Evolutionary conservation across 2,329 filamentous ascomycete genomes (phyloP), one percentile per base, ranked within the genome.

Genomic region (Rhynchosporium secalis): DNA sequence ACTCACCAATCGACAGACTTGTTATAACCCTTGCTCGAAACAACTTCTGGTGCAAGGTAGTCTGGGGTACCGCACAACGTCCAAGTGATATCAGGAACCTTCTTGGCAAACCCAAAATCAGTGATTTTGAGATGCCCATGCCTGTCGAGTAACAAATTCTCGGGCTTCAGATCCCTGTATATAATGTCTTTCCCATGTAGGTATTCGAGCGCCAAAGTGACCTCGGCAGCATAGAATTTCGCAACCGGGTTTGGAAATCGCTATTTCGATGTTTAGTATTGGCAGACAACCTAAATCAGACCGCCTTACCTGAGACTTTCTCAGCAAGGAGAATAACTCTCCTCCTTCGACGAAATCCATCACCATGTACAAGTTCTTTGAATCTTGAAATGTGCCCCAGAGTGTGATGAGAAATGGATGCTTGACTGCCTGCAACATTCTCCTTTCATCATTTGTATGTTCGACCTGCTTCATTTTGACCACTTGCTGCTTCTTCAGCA

Each of bases 401-500:
- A 99, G 82, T 1, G 95, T 99, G 75, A 99, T 95, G 67, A 99
- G 82, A 79, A 99, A 99, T 12, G 95, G 93, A 78, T 99, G 94
- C 77, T 97, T 96, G 76, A 98, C 95, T 76, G 96, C 90, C 75
- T 92, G 91, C 72, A 99, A 80, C 95, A 99, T 99, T 72, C 86
- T 87, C 69, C 95, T 85, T 80, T 99, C 95, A 77, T 99, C 95
- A 74, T 99, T 99, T 69, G 95, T 99, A 79, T 99, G 95, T 78
- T 99, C 95, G 64, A 99, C 92, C 78, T 99, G 95, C 85, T 99
- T 99, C 95, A 99, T 98, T 81, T 96, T 96, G 77, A 99, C 92
- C 60, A 99, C 94, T 79, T 99, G 95, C 55, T 88, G 88, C 83
- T 99, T 99, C 78, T 99, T 99, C 78, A 99, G 80, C 68, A 99